A percentile compares a stretch with the other conserved stretches of the same genome.
Evolutionary conservation across 129 eudicot genomes (phyloP).

Genomic region (Deinandra increscens): DNA sequence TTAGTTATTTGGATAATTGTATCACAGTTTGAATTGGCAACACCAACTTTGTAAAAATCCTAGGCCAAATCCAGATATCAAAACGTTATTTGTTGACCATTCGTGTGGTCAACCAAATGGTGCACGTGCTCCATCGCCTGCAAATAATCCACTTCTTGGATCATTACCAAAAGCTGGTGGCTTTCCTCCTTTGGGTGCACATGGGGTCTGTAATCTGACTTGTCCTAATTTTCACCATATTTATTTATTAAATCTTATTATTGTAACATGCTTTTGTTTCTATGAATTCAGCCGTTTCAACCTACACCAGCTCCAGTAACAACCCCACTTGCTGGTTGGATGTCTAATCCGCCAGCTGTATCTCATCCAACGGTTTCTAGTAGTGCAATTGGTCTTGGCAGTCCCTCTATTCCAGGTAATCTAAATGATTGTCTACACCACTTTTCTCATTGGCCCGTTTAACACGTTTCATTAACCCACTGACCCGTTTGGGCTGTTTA

Average conservation of each 20-base stretch:
- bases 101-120: slow-evolving; percentile 90
- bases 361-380: slow-evolving; percentile 71
- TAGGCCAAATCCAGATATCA: slow-evolving; percentile 93
- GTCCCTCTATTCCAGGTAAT: slow-evolving; percentile 67
- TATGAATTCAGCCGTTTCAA: slow-evolving; percentile 65
- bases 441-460: slow-evolving; percentile 9
- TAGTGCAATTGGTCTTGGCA: slow-evolving; percentile 78
- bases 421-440: not conserved
- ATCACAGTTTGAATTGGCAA: slow-evolving; percentile 85
- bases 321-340: slow-evolving; percentile 87
- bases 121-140: slow-evolving; percentile 90
- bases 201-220: slow-evolving; percentile 57
- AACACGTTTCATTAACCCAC: not conserved
- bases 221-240: not conserved
- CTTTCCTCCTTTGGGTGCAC: slow-evolving; percentile 88
- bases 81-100: slow-evolving; percentile 89
- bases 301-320: slow-evolving; percentile 67
- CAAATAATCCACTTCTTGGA: slow-evolving; percentile 72
- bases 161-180: slow-evolving; percentile 82
- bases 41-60: slow-evolving; percentile 92
- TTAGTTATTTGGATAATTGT: not conserved
- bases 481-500: slow-evolving; percentile 11
- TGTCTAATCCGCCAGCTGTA: slow-evolving; percentile 83
- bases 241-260: not conserved
- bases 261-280: not conserved